phyloP scores from a whole-genome alignment of 768 basidiomycete genomes.

The Leccinum variicolor region DNA sequence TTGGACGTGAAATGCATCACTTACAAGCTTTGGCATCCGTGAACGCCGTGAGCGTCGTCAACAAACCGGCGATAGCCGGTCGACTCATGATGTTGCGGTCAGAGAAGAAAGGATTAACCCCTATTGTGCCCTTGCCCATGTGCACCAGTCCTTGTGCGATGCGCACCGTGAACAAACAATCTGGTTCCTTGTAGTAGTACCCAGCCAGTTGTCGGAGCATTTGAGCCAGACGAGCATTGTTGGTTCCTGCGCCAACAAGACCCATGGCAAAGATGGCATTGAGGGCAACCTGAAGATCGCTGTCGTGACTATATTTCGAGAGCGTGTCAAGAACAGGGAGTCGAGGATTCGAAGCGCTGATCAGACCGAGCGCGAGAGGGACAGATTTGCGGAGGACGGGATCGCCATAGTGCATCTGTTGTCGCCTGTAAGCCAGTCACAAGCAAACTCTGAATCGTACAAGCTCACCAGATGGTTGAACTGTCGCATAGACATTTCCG shows the following conservation, averaged over 20 bases:
- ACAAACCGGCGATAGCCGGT: conserved; percentile 83
- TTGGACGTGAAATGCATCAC: conserved; percentile 30
- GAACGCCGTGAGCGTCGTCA: conserved; percentile 87
- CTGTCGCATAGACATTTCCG: conserved; percentile 95
- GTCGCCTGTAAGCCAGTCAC: conserved; percentile 12
- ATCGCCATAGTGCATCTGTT: conserved; percentile 98
- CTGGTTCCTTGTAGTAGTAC: conserved; percentile 98
- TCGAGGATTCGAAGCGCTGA: conserved; percentile 95
- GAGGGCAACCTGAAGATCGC: conserved; percentile 92
- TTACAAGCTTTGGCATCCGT: conserved; percentile 91
- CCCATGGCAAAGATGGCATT: conserved; percentile 99
- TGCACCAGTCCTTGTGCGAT: conserved; percentile 96
- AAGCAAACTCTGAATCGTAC: background rate
- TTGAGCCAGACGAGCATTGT: conserved; percentile 95
- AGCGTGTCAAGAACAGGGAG: conserved; percentile 93
- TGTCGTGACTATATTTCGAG: conserved; percentile 98
- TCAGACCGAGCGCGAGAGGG: conserved; percentile 91
- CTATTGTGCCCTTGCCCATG: conserved; percentile 99
- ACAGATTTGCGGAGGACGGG: conserved; percentile 88
- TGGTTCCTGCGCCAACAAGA: conserved; percentile 96
- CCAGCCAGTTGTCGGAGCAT: conserved; percentile 96
- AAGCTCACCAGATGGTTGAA: conserved; percentile 90
- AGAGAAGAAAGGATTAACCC: conserved; percentile 93
- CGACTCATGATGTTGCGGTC: conserved; percentile 89
- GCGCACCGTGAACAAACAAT: conserved; percentile 94